These are phyloP conservation scores for Cotoneaster glaucophyllus DNA, from an alignment of 306 rosid genomes.

Conservation along the genomic window DNA sequence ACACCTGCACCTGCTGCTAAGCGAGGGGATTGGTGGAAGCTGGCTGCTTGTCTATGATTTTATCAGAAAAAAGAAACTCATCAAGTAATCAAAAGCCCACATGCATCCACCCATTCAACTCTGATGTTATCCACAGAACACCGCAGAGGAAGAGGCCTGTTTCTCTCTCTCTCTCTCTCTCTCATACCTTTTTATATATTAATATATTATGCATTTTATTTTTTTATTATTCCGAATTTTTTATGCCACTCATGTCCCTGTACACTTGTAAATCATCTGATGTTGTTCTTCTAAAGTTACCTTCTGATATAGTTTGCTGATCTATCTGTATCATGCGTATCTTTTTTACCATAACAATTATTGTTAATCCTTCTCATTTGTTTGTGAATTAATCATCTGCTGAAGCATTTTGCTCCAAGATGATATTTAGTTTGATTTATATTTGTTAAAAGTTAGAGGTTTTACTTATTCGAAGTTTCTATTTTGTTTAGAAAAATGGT, in stretches of 20 bases:
- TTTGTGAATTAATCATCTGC: background rate
- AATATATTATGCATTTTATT: background rate
- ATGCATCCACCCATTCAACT: slow-evolving; percentile 24
- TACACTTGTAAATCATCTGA: background rate
- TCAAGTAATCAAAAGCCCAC: background rate
- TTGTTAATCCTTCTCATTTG: background rate
- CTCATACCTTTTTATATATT: background rate
- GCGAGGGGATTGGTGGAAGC: slow-evolving; percentile 39
- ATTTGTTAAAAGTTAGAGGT: background rate
- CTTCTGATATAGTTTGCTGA: background rate
- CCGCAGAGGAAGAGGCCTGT: slow-evolving; percentile 24
- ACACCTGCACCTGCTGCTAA: slow-evolving; percentile 23
- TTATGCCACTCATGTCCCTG: background rate
- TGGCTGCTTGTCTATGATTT: slow-evolving; percentile 36
- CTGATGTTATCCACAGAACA: slow-evolving; percentile 42
- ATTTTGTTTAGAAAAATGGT: background rate
- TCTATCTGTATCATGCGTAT: background rate
- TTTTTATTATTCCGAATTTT: background rate
- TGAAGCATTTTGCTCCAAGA: background rate
- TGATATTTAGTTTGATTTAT: too few relatives aligned
- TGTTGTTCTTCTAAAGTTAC: background rate
- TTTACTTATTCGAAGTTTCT: background rate
- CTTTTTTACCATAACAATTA: background rate
- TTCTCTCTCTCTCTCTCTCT: slow-evolving; percentile 21
- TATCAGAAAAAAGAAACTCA: background rate